Evolutionary conservation across 345 rosid genomes (phyloP).

Genomic region (Pistacia vera): DNA sequence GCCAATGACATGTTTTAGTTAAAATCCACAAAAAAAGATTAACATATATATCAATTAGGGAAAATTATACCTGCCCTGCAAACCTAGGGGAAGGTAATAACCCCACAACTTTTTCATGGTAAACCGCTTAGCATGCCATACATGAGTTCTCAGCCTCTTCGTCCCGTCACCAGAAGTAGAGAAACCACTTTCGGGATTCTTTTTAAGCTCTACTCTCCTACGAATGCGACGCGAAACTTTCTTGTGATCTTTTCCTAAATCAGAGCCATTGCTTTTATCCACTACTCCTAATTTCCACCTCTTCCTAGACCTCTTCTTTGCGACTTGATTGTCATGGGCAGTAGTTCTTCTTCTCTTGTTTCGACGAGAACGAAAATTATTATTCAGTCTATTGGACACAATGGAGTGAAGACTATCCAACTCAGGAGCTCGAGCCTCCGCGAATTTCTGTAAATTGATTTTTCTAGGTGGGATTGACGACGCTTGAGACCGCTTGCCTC

Average conservation of each 20-base stretch:
- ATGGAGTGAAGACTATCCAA: conserved; percentile 67
- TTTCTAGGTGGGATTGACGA: conserved; percentile 53
- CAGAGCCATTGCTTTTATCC: conserved; percentile 21
- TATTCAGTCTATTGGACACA: conserved; percentile 50
- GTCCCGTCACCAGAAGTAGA: conserved; percentile 78
- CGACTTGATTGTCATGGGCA: conserved; percentile 50
- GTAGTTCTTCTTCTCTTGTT: conserved; percentile 88
- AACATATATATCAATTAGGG: neutral
- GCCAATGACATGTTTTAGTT: neutral
- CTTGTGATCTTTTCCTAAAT: conserved; percentile 22
- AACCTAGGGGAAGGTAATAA: conserved; percentile 81
- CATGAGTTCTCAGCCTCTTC: conserved; percentile 86
- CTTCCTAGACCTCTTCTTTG: conserved; percentile 51
- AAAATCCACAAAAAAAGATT: neutral
- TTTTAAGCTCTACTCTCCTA: conserved; percentile 63
- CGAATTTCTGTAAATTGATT: conserved; percentile 66
- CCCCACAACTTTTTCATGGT: conserved; percentile 87
- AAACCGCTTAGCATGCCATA: conserved; percentile 93
- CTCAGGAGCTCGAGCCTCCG: conserved; percentile 70
- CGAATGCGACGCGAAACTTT: conserved; percentile 53
- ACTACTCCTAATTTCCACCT: conserved; percentile 35
- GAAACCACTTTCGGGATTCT: conserved; percentile 63
- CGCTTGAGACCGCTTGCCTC: conserved; percentile 32
- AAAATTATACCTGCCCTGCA: conserved; percentile 70
- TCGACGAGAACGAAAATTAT: conserved; percentile 62